These are phyloP conservation scores for Phyllostachys edulis DNA, from an alignment of 176 grass and related monocot genomes.

Conservation along the genomic window DNA sequence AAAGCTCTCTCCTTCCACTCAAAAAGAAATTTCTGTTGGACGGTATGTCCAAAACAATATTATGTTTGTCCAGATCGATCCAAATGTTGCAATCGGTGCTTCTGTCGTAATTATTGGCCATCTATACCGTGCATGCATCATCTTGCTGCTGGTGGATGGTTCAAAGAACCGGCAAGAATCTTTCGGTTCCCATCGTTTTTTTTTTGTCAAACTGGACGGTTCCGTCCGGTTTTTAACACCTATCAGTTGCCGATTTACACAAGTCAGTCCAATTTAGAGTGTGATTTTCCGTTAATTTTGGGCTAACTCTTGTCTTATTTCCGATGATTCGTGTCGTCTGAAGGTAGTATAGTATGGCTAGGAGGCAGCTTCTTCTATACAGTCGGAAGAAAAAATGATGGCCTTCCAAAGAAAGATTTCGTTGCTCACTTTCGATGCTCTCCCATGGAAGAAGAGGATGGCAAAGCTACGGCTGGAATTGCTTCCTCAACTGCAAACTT, in stretches of 20 bases:
- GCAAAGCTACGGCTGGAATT: neutral
- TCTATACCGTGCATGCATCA: neutral
- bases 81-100: neutral
- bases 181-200: neutral
- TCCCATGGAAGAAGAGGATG: neutral
- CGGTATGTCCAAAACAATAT: neutral
- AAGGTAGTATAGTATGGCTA: too few relatives aligned
- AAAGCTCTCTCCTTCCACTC: neutral
- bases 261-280: neutral
- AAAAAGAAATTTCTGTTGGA: neutral
- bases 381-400: too few relatives aligned
- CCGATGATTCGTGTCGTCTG: too few relatives aligned
- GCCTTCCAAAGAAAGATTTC: too few relatives aligned
- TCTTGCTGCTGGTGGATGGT: neutral
- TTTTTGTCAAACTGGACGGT: neutral
- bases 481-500: neutral
- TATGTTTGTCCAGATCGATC: neutral
- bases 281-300: neutral
- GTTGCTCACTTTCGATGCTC: neutral
- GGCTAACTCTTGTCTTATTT: too few relatives aligned
- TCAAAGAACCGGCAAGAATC: too few relatives aligned
- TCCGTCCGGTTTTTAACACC: neutral
- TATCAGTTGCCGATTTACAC: neutral
- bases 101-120: too few relatives aligned
- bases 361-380: too few relatives aligned